Conservation (phyloP, 2,329 filamentous ascomycete species). For the Teratosphaeria epicoccoides region DNA sequence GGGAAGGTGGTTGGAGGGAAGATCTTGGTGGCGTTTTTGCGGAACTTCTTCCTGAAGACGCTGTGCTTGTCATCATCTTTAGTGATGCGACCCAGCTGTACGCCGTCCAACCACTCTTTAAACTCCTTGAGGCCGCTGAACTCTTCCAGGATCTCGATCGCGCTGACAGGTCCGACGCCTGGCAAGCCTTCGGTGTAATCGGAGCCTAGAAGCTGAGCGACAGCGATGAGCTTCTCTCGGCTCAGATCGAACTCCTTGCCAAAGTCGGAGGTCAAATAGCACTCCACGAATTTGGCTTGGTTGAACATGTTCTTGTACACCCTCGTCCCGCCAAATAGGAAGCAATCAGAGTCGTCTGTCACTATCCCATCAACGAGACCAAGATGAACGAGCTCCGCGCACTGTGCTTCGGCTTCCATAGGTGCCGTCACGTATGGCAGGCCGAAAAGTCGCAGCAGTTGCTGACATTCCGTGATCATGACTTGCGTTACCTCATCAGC, state of each 20-base stretch:
- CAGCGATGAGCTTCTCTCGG: slow-evolving; percentile 73
- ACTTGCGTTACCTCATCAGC: slow-evolving; percentile 93
- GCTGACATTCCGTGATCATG: slow-evolving; percentile 93
- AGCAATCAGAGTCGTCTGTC: slow-evolving; percentile 93
- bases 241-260: slow-evolving; percentile 82
- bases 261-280: slow-evolving; percentile 74
- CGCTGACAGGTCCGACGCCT: slow-evolving; percentile 86
- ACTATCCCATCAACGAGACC: slow-evolving; percentile 94
- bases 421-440: slow-evolving; percentile 94
- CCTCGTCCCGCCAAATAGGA: slow-evolving; percentile 88
- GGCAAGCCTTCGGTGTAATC: slow-evolving; percentile 92
- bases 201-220: slow-evolving; percentile 82
- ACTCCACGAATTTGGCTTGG: slow-evolving; percentile 93
- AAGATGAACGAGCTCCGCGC: slow-evolving; percentile 75
- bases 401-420: slow-evolving; percentile 98
- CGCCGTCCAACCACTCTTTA: slow-evolving; percentile 73
- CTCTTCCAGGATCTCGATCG: slow-evolving; percentile 85
- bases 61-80: slow-evolving; percentile 46
- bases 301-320: slow-evolving; percentile 99
- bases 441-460: slow-evolving; percentile 79
- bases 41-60: slow-evolving; percentile 75
- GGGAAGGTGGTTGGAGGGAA: slow-evolving; percentile 79
- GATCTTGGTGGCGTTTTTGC: slow-evolving; percentile 70
- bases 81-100: slow-evolving; percentile 57
- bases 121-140: slow-evolving; percentile 70